Evolutionary conservation across 805 yeast species (phyloP).

Genomic region (Ogataea haglerorum): DNA sequence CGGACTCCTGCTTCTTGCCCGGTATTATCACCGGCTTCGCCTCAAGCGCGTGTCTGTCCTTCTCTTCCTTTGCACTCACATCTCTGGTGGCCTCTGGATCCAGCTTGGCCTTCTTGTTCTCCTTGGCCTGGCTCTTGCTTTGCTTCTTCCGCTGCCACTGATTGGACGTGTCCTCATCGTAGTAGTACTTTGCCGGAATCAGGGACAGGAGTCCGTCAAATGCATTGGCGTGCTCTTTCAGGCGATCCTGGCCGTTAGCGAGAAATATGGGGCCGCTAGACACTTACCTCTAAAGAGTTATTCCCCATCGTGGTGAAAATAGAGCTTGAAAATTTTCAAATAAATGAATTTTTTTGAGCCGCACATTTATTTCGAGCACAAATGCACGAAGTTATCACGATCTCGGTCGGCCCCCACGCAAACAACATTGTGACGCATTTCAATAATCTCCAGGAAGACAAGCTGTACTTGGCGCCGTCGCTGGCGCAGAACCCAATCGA

Average conservation of each 20-base stretch:
- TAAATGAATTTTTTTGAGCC: conserved; percentile 12
- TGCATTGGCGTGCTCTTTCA: conserved; percentile 73
- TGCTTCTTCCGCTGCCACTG: conserved; percentile 90
- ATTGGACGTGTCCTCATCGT: conserved; percentile 82
- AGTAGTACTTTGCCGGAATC: conserved; percentile 92
- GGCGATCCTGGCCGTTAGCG: conserved; percentile 51
- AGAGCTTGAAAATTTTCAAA: conserved; percentile 5
- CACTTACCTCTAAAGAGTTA: conserved; percentile 12
- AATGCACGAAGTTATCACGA: conserved; percentile 73
- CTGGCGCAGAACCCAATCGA: conserved; percentile 32
- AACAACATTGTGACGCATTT: conserved; percentile 79
- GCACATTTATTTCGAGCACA: conserved; percentile 5
- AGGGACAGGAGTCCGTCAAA: conserved; percentile 86
- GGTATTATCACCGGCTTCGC: conserved; percentile 49
- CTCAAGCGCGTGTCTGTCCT: conserved; percentile 48
- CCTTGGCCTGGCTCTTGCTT: conserved; percentile 58
- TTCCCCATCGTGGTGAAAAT: conserved; percentile 4
- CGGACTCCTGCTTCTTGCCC: conserved; percentile 20
- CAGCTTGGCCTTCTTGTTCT: conserved; percentile 64
- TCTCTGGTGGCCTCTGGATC: conserved; percentile 57
- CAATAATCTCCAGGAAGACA: conserved; percentile 74
- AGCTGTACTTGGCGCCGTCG: conserved; percentile 48
- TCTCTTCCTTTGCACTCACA: conserved; percentile 58
- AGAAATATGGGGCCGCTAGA: not conserved
- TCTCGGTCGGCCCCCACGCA: conserved; percentile 69